Base-by-base conservation (phyloP, 1,284 basidiomycete genomes). In the Ganoderma lingzhi region DNA sequence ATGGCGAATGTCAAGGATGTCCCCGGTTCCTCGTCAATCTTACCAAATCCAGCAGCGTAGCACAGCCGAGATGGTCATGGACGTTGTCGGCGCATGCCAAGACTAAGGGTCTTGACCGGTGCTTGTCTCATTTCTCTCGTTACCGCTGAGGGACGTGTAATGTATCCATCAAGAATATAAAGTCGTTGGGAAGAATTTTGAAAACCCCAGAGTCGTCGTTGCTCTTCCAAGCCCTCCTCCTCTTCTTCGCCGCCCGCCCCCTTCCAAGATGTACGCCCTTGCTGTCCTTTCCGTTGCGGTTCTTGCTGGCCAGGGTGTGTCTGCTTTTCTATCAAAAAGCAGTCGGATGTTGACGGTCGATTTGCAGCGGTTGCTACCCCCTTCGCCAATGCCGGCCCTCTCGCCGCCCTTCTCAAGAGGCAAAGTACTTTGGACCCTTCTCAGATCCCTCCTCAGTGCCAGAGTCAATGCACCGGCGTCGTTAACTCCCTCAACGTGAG, bases 221-320 rank as follows among this genome's bases (percentile, higher is more conserved):
- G 53, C 37, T 56, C 51, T 56, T 44, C n/a, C 39, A 42, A 35
- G 37, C 37, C 61, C 41, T 37, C 30, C 19, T 28, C 23, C 44
- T 30, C 23, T 12, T 35, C 41, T 17, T 51, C n/a, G 6, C 14
- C 3, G 39, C 53, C 53, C 14, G n/a, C 23, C 32, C 41, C 48
- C 37, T 45, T 42, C 66, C 62, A 53, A 39, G 35, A 74, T 74
- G 73, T 71, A 69, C 70, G 71, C 65, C 63, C 59, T 71, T 55
- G 45, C 73, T 62, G 23, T 74, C 9, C 44, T 73, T 53, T 70
- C 71, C 32, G 62, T 69, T 32, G 68, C 68, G 42, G 55, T 72
- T 32, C 44, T 74, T 60, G 71, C 71, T 51, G 67, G 73, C 42
- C 71, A 74, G 53, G 66, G 73, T 73, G 28, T n/a, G 71, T 62